These are phyloP conservation scores for Dactylella cylindrospora DNA, from an alignment of 2,329 filamentous ascomycete species.

Conservation along the genomic window DNA sequence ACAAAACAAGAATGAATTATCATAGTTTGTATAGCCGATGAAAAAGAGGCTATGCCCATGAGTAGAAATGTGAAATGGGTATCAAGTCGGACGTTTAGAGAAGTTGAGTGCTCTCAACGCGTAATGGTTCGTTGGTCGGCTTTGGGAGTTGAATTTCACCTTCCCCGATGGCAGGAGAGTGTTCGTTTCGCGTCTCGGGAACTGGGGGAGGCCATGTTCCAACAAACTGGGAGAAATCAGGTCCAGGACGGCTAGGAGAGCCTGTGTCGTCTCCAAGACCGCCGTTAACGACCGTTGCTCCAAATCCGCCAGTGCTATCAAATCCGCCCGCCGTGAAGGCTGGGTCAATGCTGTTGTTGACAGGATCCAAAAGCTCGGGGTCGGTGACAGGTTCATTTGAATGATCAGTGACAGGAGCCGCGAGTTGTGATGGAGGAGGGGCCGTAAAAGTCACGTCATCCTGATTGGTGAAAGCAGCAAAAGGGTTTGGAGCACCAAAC, in stretches of 20 bases:
- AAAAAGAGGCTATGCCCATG: neutral
- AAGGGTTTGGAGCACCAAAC: conserved; percentile 15
- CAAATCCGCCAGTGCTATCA: conserved; percentile 17
- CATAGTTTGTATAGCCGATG: neutral
- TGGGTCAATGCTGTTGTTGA: conserved; percentile 23
- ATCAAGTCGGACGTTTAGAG: no score
- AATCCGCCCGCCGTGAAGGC: conserved; percentile 29
- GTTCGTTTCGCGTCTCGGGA: conserved; percentile 10
- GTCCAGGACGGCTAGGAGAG: conserved; percentile 24
- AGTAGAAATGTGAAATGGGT: neutral
- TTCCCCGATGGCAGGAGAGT: conserved; percentile 11
- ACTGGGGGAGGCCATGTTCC: conserved; percentile 32
- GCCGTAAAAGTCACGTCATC: conserved; percentile 39
- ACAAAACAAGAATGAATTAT: conserved; percentile 10
- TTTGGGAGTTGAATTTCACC: conserved; percentile 8
- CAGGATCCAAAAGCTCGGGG: conserved; percentile 22
- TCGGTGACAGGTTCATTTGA: conserved; percentile 43
- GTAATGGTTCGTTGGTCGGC: conserved; percentile 5
- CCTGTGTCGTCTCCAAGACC: conserved; percentile 20
- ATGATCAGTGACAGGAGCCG: conserved; percentile 34
- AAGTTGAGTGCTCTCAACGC: conserved; percentile 10
- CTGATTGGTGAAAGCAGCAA: conserved; percentile 30
- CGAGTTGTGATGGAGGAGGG: conserved; percentile 23
- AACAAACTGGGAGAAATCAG: conserved; percentile 40
- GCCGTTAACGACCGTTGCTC: conserved; percentile 1